Percentiles rank a stretch among this genome's conserved stretches.
phyloP scores from a whole-genome alignment of 495 filamentous ascomycete genomes.

The Aspergillus conjunctus region DNA sequence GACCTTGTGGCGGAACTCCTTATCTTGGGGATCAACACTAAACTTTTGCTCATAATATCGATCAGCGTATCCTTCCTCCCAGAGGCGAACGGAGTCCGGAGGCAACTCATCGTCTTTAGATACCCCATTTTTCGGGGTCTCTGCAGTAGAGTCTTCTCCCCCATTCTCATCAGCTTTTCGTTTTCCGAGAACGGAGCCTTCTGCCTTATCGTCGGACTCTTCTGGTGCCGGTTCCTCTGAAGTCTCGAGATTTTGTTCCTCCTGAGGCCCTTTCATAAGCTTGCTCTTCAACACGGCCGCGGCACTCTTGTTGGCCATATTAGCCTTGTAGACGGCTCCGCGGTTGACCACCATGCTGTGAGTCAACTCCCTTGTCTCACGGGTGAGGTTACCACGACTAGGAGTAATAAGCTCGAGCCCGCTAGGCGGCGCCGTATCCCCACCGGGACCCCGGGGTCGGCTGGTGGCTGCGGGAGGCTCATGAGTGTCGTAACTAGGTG shows the following conservation, averaged over 20 bases:
- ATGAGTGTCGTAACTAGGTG: constrained; percentile 47
- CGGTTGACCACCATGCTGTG: constrained; percentile 88
- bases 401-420: constrained; percentile 62
- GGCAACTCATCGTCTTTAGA: constrained; percentile 60
- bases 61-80: constrained; percentile 94
- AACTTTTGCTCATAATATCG: constrained; percentile 99
- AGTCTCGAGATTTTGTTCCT: constrained; percentile 23
- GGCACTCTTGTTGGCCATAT: constrained; percentile 90
- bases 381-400: constrained; percentile 57
- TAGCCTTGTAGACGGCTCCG: constrained; percentile 71
- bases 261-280: constrained; percentile 55
- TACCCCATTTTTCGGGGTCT: constrained; percentile 48
- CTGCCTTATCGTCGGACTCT: constrained; percentile 24
- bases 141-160: constrained; percentile 59
- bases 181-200: constrained; percentile 55
- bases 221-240: constrained; percentile 23
- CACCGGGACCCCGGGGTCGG: constrained; percentile 34
- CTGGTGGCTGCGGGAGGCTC: constrained; percentile 30
- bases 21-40: constrained; percentile 75
- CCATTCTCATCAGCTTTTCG: constrained; percentile 65
- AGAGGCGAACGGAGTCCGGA: constrained; percentile 82
- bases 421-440: constrained; percentile 40
- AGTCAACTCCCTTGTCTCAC: constrained; percentile 66
- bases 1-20: constrained; percentile 88
- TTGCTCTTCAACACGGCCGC: constrained; percentile 86